Base-by-base conservation (phyloP, 345 rosid species). In the Linum lewisii region DNA sequence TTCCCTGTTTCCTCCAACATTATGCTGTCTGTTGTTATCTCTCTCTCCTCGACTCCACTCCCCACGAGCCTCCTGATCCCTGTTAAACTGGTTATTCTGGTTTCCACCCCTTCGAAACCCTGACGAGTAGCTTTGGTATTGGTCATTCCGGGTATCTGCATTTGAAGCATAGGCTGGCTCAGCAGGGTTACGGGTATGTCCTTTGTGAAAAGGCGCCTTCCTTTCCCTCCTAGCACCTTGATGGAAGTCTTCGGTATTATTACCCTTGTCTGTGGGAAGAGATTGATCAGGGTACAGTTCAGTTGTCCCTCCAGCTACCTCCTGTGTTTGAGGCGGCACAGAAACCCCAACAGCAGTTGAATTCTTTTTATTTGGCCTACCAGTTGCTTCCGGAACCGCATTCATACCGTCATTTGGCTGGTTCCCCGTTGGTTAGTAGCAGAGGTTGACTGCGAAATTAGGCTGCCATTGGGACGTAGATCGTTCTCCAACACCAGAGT, bases 391-490 rank as follows among this genome's bases (percentile, higher is more conserved):
- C 42, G 67, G 61, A 64, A 66, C 69, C 8, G 61, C 72, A 73
- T 66, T 69, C 59, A 59, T 81, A 63, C 73, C 73, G 60, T 66
- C 63, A 61, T 64, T 75, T 38, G 77, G 73, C 79, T 75, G 69
- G 64, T 82, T 57, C 73, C 77, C 32, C 67, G 74, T 57, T 73
- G 72, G 69, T 58, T 71, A 62, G 70, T 51, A 55, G 68, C 45
- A 57, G 66, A 67, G 32, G 55, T 65, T 73, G 80, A 24, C 44
- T 78, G 87, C 13, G 84, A 63, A n/a, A 66, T 76, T 90, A 23
- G 90, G 95, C 61, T 87, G 90, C 95, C 95, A 87, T 15, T 86
- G 90, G 63, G 85, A 65, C 45, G 75, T 44, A 63, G 78, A 53
- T 54, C 75, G 71, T 59, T 87, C 91, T 49, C 80, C 88, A 59